Evolutionary conservation across 73 alveolate species (phyloP), one percentile per base, ranked within the genome.

Genomic region (Paramecium biaurelia): DNA sequence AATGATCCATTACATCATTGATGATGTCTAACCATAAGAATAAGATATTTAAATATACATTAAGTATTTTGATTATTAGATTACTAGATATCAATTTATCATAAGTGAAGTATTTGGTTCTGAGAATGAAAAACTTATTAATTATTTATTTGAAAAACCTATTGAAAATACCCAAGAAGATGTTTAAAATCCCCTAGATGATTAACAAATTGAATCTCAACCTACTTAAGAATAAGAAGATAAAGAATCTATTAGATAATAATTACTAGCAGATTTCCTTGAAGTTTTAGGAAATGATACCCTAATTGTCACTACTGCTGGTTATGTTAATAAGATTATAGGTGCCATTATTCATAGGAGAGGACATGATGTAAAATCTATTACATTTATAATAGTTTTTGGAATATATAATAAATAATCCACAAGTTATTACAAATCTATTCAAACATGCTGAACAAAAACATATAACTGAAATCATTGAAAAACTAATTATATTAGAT

Each of bases 341-440:
- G 14, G 21, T 20, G 70, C 90, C 15, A 79, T 79, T 2, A 45
- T 79, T 42, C 21, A 42, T 30, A 79, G 47, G 23, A 79, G 49
- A 79, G 90, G 90, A 42, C 43, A 42, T 79, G 90, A 43, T 43
- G 90, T 79, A 79, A n/a, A 9, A 7, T 76, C 47, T 14, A 43
- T 79, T 23, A 43, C 68, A 53, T 20, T 11, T 11, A 42, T 30
- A 8, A 32, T 9, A 79, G 90, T 47, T 79, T 24, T 79, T 53
- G 76, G 90, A 43, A 5, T 45, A 23, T 21, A 7, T 79, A 30
- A 43, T 14, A 37, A 14, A 72, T 14, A 30, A 35, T 20, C 37
- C 21, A 47, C 0, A 43, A 12, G 15, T 42, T 9, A 30, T 79
- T 5, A 21, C 76, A 20, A 47, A 79, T 63, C 43, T 79, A 10